Conservation (phyloP, 2,329 filamentous ascomycete species). For the Myriosclerotinia scirpicola region DNA sequence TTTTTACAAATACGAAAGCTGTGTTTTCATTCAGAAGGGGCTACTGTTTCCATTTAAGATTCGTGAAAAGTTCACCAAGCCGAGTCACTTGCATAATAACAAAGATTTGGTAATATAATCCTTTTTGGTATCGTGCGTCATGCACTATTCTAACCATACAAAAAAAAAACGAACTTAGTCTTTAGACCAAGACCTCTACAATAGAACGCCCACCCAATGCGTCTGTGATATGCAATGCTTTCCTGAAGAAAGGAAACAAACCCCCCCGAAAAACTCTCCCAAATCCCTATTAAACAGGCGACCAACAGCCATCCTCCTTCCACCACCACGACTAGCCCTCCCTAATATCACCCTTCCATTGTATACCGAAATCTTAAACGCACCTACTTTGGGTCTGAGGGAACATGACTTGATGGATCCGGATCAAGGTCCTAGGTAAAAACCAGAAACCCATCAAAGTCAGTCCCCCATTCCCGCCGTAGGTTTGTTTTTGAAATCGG, state of each 20-base stretch:
- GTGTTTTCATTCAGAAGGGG: not conserved
- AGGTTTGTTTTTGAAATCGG: not conserved
- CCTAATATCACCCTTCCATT: constrained; percentile 7
- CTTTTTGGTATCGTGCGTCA: not conserved
- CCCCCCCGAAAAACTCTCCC: not conserved
- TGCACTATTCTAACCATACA: constrained; percentile 9
- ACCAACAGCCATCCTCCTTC: not conserved
- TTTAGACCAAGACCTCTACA: not conserved
- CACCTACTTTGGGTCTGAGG: not conserved
- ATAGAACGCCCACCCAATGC: not conserved
- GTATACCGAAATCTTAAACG: not conserved
- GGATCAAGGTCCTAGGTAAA: constrained; percentile 17
- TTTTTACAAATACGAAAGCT: no score
- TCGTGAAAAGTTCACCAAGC: not conserved
- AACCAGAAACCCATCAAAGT: constrained; percentile 15
- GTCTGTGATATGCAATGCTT: not conserved
- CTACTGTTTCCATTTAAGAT: not conserved
- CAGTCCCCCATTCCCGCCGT: not conserved
- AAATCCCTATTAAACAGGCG: not conserved
- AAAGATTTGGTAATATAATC: not conserved
- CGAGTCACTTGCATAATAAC: not conserved
- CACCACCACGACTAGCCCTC: not conserved
- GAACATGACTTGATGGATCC: constrained; percentile 4
- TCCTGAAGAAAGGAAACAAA: not conserved
- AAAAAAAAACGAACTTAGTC: not conserved